phyloP scores from a whole-genome alignment of 345 rosid species.

The Anastatica hierochuntica region DNA sequence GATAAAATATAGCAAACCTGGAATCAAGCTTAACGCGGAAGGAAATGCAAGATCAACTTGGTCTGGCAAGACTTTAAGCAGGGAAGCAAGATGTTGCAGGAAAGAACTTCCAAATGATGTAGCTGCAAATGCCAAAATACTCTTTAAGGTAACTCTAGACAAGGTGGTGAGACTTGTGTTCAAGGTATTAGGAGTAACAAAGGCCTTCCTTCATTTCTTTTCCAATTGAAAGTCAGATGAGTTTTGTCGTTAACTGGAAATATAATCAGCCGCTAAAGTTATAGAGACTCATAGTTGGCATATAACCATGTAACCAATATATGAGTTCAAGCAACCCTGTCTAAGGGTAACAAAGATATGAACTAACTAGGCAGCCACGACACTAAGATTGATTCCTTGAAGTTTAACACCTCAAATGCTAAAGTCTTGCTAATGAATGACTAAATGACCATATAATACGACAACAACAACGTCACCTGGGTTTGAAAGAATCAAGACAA shows the following conservation, averaged over 20 bases:
- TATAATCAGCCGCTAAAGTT: background rate
- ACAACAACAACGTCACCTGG: slow-evolving; percentile 38
- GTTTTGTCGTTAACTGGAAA: background rate
- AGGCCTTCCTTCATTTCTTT: background rate
- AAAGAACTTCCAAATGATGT: slow-evolving; percentile 58
- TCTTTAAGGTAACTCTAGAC: background rate
- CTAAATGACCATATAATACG: background rate
- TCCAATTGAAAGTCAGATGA: background rate
- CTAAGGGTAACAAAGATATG: background rate
- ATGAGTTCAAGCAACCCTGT: background rate
- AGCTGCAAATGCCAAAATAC: slow-evolving; percentile 38
- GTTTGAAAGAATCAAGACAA: slow-evolving; percentile 53
- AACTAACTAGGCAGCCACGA: slow-evolving; percentile 10
- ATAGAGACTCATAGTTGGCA: background rate
- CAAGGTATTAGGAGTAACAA: background rate
- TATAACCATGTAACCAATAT: slow-evolving; percentile 3
- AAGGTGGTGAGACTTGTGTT: slow-evolving; percentile 7
- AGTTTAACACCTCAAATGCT: background rate
- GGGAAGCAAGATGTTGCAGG: slow-evolving; percentile 43
- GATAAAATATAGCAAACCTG: slow-evolving; percentile 14
- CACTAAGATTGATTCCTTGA: background rate
- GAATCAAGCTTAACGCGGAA: slow-evolving; percentile 15
- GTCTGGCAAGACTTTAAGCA: slow-evolving; percentile 44
- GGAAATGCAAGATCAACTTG: slow-evolving; percentile 20
- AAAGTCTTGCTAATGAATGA: background rate